Evolutionary conservation across 345 rosid genomes (phyloP), one percentile per base, ranked within the genome.

Genomic region (Draba incana): DNA sequence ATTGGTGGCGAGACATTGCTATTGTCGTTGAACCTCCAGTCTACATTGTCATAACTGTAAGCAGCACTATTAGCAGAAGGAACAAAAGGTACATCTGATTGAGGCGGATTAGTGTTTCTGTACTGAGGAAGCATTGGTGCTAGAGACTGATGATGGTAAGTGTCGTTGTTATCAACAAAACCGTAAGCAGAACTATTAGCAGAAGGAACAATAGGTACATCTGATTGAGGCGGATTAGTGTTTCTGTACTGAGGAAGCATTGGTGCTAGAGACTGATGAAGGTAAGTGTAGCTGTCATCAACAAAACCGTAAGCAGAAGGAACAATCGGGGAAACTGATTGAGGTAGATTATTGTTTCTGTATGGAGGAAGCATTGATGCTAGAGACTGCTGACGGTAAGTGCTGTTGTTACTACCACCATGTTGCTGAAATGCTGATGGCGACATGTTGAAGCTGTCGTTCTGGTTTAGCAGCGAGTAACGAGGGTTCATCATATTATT

Each of bases 391-490:
- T 75, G 91, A 35, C 2, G 39, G 39, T 35, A 68, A 16, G 86
- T 55, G 70, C 62, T 86, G 65, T 76, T 89, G 52, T 87, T 87
- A 43, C 84, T 77, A 74, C 64, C 38, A 45, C 48, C 82, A 82
- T 25, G 84, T 66, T 88, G 96, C 80, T 84, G 97, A 75, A 81
- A 83, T 63, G 86, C 86, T 5, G 92, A 81, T 54, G 97, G 87
- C 30, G 16, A 15, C 90, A 86, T 79, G 55, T 84, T 83, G 76
- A 86, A 90, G 80, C 80, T 85, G 77, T 83, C 4, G 45, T 57
- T 25, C 64, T 68, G 57, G 1, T 9, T 4, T 46, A 24, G 97
- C 46, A 85, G 88, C 80, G 85, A 68, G 78, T 83, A 87, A 15
- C 86, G 92, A 66, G 85, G 83, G 51, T 88, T 64, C 43, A 86